Evolutionary conservation across 306 rosid species (phyloP).

Genomic region (Pyrus pyrifolia): DNA sequence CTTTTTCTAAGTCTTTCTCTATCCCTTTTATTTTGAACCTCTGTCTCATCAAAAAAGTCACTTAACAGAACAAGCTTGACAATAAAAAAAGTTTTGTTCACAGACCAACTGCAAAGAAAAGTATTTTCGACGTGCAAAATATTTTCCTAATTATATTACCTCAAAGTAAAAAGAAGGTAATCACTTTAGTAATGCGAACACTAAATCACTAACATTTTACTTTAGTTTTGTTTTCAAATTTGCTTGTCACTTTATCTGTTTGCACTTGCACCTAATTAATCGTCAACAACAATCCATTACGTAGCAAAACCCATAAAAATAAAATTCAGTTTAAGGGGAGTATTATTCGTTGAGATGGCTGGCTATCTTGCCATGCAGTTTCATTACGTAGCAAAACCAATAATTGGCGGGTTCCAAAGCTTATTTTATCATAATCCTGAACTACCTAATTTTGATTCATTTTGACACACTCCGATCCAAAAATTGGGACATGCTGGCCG

Average conservation of each 20-base stretch:
- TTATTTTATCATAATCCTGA: neutral
- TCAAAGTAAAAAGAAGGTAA: neutral
- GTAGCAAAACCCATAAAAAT: neutral
- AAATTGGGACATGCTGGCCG: too few species aligned
- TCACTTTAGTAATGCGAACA: neutral
- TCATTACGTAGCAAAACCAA: neutral
- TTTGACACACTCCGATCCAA: too few species aligned
- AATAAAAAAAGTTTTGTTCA: neutral
- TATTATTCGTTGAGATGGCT: neutral
- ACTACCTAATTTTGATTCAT: neutral
- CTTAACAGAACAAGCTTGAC: neutral
- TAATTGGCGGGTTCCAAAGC: slow-evolving; percentile 2
- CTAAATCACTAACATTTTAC: neutral
- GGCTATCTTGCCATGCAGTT: neutral
- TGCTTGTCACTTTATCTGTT: neutral
- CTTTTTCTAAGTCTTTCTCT: too few species aligned
- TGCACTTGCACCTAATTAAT: neutral
- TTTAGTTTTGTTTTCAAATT: neutral
- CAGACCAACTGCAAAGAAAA: neutral
- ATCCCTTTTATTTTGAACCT: too few species aligned
- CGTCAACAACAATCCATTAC: neutral
- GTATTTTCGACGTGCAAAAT: neutral
- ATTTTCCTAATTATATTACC: neutral
- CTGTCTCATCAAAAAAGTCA: neutral
- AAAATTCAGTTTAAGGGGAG: too few species aligned